Conservation (phyloP, 2,329 filamentous ascomycete species). For the Cryphonectria parasitica region DNA sequence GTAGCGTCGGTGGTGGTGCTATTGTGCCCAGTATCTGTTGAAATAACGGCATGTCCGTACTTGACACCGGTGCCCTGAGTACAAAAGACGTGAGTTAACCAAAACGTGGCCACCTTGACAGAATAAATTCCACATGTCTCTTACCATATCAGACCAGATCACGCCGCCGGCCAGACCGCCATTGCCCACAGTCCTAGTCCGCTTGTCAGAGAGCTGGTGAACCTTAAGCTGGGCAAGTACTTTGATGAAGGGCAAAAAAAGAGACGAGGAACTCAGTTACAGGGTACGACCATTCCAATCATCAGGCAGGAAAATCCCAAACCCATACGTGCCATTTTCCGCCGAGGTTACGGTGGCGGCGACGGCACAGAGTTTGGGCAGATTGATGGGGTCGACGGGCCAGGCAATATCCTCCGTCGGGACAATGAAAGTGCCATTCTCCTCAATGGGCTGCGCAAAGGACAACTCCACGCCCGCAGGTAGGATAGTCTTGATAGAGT, state of each 20-base stretch:
- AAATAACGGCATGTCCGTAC: slow-evolving; percentile 45
- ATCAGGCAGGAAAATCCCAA: neutral
- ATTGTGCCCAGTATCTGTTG: slow-evolving; percentile 47
- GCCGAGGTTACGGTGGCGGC: neutral
- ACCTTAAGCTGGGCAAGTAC: neutral
- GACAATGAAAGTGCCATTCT: neutral
- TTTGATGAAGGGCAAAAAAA: neutral
- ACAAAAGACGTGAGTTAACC: neutral
- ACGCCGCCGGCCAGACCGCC: slow-evolving; percentile 38
- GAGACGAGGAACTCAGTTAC: neutral
- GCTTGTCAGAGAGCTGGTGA: neutral
- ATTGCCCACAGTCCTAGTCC: slow-evolving; percentile 29
- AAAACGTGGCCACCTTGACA: neutral
- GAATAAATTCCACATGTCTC: neutral
- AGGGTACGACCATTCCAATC: neutral
- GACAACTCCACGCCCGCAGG: neutral
- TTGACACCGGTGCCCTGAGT: slow-evolving; percentile 29
- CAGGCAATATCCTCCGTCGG: neutral
- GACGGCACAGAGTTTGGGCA: neutral
- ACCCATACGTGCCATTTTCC: neutral
- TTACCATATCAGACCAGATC: slow-evolving; percentile 33
- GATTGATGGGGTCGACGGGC: neutral
- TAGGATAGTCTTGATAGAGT: neutral
- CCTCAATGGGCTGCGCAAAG: neutral
- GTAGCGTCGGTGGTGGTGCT: slow-evolving; percentile 35